Evolutionary conservation across 306 rosid genomes (phyloP).

Genomic region (Rosa chinensis): DNA sequence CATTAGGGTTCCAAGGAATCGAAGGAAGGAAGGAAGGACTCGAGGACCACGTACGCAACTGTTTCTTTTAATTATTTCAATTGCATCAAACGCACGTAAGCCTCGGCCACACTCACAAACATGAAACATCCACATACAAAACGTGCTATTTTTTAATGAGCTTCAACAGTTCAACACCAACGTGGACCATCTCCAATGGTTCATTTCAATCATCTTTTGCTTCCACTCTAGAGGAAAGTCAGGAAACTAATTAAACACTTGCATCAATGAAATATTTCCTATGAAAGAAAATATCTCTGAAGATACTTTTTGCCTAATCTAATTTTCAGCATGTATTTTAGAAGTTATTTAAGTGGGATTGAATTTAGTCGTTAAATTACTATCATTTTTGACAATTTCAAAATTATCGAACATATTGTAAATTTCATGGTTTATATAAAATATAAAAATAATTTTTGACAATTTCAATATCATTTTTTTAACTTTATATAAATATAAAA

Average conservation of each 20-base stretch:
- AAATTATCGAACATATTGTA: no score
- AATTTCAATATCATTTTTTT: no score
- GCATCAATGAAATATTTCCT: background rate
- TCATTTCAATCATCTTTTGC: conserved; percentile 9
- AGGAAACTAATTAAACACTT: conserved; percentile 7
- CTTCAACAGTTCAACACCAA: conserved; percentile 19
- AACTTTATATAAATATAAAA: no score
- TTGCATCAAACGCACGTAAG: conserved; percentile 19
- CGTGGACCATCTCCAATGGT: conserved; percentile 30
- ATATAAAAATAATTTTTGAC: no score
- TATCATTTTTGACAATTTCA: no score
- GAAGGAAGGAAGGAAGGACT: background rate
- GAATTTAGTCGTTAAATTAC: no score
- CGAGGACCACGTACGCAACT: background rate
- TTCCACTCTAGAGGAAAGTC: background rate
- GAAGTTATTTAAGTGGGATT: no score
- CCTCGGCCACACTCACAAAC: conserved; percentile 25
- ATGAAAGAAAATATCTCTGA: background rate
- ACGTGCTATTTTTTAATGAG: conserved; percentile 33
- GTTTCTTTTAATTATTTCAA: background rate
- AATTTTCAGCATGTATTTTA: no score
- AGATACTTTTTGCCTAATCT: background rate
- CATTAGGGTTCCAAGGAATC: background rate
- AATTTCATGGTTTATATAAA: no score
- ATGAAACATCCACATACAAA: conserved; percentile 24